These are phyloP conservation scores for Yamadazyma aaseri DNA, from an alignment of 1,139 yeast genomes.

Conservation along the genomic window DNA sequence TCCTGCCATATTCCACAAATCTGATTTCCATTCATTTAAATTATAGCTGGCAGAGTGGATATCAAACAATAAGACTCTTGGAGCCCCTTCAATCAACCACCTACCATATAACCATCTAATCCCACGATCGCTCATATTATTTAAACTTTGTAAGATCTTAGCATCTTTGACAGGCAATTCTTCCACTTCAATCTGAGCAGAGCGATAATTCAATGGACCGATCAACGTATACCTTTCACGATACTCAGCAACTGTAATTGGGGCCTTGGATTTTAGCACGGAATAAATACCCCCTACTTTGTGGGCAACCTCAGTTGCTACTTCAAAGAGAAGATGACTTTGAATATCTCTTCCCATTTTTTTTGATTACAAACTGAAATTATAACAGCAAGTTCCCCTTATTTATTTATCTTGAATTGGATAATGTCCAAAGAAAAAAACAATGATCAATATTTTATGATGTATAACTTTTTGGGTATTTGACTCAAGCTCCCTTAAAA, in stretches of 20 bases:
- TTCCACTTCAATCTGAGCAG: slow-evolving; percentile 93
- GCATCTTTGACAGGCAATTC: slow-evolving; percentile 72
- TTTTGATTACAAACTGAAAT: too few species aligned
- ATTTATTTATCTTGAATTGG: too few species aligned
- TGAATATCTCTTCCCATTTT: slow-evolving; percentile 71
- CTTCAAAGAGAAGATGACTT: slow-evolving; percentile 86
- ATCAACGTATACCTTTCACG: slow-evolving; percentile 81
- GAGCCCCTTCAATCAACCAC: slow-evolving; percentile 98
- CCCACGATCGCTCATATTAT: slow-evolving; percentile 79
- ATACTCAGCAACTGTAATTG: slow-evolving; percentile 93
- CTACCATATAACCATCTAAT: slow-evolving; percentile 84
- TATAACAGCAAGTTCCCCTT: too few species aligned
- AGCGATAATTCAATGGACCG: slow-evolving; percentile 80
- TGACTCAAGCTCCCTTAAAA: background rate
- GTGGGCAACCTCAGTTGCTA: slow-evolving; percentile 97
- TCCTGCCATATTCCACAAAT: slow-evolving; percentile 87
- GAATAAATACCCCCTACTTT: slow-evolving; percentile 98
- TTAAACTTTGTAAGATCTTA: slow-evolving; percentile 58
- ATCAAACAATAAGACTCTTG: slow-evolving; percentile 86
- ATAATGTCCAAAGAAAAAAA: too few species aligned
- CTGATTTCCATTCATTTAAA: slow-evolving; percentile 91
- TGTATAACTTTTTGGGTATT: background rate
- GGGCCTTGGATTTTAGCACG: slow-evolving; percentile 94
- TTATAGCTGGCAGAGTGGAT: slow-evolving; percentile 67
- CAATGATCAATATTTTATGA: background rate